These are phyloP conservation scores for Barnettozyma vustinii DNA, from an alignment of 805 yeast species.

Conservation along the genomic window DNA sequence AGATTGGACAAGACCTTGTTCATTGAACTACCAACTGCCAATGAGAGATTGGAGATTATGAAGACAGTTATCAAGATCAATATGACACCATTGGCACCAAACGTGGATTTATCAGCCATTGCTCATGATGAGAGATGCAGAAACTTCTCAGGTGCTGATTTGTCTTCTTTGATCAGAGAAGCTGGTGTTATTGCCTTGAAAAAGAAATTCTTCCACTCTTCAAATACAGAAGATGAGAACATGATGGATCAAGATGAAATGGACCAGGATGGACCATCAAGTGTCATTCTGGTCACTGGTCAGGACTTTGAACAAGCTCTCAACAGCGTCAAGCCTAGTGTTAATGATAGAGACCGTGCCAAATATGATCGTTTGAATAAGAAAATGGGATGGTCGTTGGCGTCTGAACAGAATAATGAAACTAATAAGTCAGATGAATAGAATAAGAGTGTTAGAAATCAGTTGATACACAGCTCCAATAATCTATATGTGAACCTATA, in stretches of 20 bases:
- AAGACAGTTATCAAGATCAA: slow-evolving; percentile 66
- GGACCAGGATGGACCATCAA: slow-evolving; percentile 29
- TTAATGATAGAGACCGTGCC: slow-evolving; percentile 74
- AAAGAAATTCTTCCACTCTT: slow-evolving; percentile 56
- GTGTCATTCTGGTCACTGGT: slow-evolving; percentile 47
- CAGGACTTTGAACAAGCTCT: slow-evolving; percentile 72
- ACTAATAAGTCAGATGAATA: slow-evolving; percentile 7
- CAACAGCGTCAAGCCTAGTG: slow-evolving; percentile 78
- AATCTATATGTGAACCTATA: neutral
- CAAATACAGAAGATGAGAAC: slow-evolving; percentile 39
- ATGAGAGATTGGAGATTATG: slow-evolving; percentile 78
- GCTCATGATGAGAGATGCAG: slow-evolving; percentile 77
- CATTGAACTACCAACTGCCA: slow-evolving; percentile 79
- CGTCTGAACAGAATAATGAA: slow-evolving; percentile 27
- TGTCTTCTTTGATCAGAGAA: slow-evolving; percentile 86
- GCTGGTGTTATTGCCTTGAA: slow-evolving; percentile 89
- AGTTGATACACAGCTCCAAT: neutral
- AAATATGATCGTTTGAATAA: slow-evolving; percentile 72
- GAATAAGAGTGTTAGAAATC: slow-evolving; percentile 4
- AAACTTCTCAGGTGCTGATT: slow-evolving; percentile 94
- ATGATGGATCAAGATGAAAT: slow-evolving; percentile 36
- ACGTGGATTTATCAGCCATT: slow-evolving; percentile 55
- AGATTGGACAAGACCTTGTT: slow-evolving; percentile 88
- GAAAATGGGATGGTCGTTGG: slow-evolving; percentile 66
- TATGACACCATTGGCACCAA: slow-evolving; percentile 64